phyloP scores from a whole-genome alignment of 148 eudicot genomes.

The Spergularia marina region DNA sequence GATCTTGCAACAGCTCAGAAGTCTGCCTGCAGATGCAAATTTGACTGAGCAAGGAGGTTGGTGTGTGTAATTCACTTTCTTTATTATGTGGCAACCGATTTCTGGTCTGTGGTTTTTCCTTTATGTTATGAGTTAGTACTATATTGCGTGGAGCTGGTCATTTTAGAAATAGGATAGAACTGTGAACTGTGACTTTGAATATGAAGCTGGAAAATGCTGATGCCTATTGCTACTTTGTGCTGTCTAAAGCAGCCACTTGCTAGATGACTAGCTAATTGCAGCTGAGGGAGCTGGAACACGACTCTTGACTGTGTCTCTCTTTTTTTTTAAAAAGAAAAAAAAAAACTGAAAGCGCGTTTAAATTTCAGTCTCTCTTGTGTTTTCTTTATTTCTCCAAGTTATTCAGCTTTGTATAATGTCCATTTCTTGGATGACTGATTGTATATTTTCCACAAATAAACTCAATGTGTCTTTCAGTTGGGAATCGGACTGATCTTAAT shows the following conservation, averaged over 20 bases:
- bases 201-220: background rate
- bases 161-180: background rate
- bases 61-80: slow-evolving; percentile 30
- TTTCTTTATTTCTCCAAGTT: too few relatives aligned
- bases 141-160: background rate
- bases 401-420: too few relatives aligned
- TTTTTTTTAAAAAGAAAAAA: too few relatives aligned
- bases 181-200: background rate
- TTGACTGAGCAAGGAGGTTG: slow-evolving; percentile 61
- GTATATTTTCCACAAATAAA: background rate
- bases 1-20: slow-evolving; percentile 48
- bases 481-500: background rate
- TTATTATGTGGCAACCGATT: background rate
- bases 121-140: background rate
- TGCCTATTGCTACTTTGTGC: background rate
- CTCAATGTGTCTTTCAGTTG: background rate
- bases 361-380: too few relatives aligned
- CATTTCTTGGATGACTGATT: background rate
- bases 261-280: background rate
- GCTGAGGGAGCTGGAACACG: background rate
- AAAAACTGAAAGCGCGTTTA: too few relatives aligned
- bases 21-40: slow-evolving; percentile 46
- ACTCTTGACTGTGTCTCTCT: background rate
- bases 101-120: background rate
- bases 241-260: background rate